phyloP scores from a whole-genome alignment of 805 yeast species.

The Lachancea dasiensis region DNA sequence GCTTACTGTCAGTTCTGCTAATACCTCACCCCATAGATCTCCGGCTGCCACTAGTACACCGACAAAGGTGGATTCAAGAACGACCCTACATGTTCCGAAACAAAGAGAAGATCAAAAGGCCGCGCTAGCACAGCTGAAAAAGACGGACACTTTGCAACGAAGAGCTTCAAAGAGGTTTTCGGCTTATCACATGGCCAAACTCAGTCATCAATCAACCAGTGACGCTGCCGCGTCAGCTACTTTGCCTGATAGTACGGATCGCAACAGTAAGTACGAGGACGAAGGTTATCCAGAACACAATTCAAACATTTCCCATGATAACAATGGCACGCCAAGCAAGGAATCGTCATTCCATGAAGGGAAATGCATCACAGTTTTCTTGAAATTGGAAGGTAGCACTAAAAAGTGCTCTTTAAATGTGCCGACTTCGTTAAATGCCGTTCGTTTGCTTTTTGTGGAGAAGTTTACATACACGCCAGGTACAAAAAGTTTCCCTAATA shows the following conservation, averaged over 20 bases:
- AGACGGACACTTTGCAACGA: conserved; percentile 77
- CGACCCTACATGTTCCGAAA: conserved; percentile 10
- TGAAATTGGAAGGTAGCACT: conserved; percentile 47
- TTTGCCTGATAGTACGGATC: conserved; percentile 1
- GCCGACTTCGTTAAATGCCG: conserved; percentile 36
- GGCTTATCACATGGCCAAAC: conserved; percentile 84
- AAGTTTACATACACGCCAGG: conserved; percentile 82
- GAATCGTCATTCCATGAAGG: not conserved
- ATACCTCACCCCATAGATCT: conserved; percentile 1
- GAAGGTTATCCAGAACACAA: not conserved
- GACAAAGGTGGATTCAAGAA: conserved; percentile 9
- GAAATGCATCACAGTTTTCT: conserved; percentile 34
- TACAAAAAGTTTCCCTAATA: conserved; percentile 63
- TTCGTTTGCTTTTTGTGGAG: conserved; percentile 74
- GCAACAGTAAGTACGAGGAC: not conserved
- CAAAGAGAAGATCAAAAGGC: conserved; percentile 34
- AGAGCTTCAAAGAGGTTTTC: conserved; percentile 92
- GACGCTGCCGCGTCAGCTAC: conserved; percentile 12
- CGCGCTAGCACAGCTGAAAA: conserved; percentile 72
- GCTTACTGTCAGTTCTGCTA: not conserved
- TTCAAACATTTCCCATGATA: not conserved
- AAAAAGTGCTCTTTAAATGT: conserved; percentile 41
- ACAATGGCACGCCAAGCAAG: not conserved
- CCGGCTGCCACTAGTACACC: conserved; percentile 11
- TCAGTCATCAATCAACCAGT: conserved; percentile 42